Evolutionary conservation across 2,329 filamentous ascomycete species (phyloP).

Genomic region (Trichoderma endophyticum): DNA sequence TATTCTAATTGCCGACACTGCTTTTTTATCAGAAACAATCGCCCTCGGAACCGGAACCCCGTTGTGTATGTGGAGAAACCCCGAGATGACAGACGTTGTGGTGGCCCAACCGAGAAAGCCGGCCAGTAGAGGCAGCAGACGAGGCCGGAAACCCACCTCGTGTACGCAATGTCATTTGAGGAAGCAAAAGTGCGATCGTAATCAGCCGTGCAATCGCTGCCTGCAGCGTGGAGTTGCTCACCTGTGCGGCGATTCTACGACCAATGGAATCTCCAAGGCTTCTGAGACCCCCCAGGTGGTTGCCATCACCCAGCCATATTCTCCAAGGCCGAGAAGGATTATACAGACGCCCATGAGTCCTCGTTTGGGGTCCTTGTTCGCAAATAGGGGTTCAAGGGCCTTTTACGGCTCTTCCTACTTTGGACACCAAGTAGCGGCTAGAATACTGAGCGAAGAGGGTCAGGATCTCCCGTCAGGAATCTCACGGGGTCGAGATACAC

Average conservation of each 20-base stretch:
- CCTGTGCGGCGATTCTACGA: neutral
- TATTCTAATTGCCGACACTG: constrained; percentile 2
- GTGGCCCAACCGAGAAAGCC: neutral
- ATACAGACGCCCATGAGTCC: constrained; percentile 7
- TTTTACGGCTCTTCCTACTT: constrained; percentile 11
- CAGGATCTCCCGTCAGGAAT: neutral
- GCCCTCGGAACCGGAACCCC: neutral
- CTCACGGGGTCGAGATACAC: constrained; percentile 1
- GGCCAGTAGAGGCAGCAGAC: neutral
- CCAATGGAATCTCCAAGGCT: neutral
- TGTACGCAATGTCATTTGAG: constrained; percentile 9
- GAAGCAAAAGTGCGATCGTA: constrained; percentile 10
- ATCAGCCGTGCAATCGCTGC: constrained; percentile 9
- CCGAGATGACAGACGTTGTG: constrained; percentile 3
- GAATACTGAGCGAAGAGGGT: constrained; percentile 10
- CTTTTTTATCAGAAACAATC: neutral
- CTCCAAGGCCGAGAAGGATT: neutral
- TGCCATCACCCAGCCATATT: neutral
- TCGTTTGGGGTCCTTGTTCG: neutral
- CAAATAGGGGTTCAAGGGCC: neutral
- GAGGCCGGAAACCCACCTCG: constrained; percentile 12
- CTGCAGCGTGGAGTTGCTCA: constrained; percentile 10
- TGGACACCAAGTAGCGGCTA: neutral
- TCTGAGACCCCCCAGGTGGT: neutral
- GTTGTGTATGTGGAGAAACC: neutral